Evolutionary conservation across 306 rosid species (phyloP).

Genomic region (Trifolium fragiferum): DNA sequence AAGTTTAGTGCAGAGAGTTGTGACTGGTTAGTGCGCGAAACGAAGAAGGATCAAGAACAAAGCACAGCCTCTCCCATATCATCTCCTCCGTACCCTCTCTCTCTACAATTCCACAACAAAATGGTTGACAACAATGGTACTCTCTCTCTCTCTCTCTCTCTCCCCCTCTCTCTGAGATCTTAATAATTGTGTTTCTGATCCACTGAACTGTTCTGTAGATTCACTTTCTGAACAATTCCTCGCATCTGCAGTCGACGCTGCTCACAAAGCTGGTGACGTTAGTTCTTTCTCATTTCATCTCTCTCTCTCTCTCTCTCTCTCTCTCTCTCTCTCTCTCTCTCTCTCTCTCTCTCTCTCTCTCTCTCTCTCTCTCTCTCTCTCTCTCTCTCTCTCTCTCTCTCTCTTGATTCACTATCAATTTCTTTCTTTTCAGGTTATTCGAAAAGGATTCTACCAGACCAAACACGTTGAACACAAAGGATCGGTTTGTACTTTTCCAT

Average conservation of each 20-base stretch:
- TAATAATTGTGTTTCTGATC: not conserved
- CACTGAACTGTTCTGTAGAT: conserved; percentile 45
- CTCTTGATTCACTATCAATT: not conserved
- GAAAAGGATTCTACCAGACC: conserved; percentile 72
- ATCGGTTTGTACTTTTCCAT: conserved; percentile 54
- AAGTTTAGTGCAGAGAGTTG: no score
- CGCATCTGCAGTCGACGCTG: conserved; percentile 80
- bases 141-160: conserved; percentile 14
- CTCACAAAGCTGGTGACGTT: conserved; percentile 86
- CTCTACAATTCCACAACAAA: conserved; percentile 6
- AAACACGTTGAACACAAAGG: conserved; percentile 90
- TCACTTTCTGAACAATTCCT: conserved; percentile 60
- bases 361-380: no score
- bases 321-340: no score
- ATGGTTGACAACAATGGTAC: conserved; percentile 73
- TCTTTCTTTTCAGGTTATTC: conserved; percentile 65
- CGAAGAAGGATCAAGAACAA: conserved; percentile 19
- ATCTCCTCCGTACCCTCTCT: not conserved
- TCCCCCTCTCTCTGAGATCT: conserved; percentile 2
- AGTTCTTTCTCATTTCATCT: conserved; percentile 8
- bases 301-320: no score
- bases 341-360: no score
- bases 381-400: no score
- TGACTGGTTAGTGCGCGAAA: conserved; percentile 33
- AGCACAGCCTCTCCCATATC: conserved; percentile 30